These are phyloP conservation scores for Candida arabinofermentans DNA, from an alignment of 805 yeast genomes.

Conservation along the genomic window DNA sequence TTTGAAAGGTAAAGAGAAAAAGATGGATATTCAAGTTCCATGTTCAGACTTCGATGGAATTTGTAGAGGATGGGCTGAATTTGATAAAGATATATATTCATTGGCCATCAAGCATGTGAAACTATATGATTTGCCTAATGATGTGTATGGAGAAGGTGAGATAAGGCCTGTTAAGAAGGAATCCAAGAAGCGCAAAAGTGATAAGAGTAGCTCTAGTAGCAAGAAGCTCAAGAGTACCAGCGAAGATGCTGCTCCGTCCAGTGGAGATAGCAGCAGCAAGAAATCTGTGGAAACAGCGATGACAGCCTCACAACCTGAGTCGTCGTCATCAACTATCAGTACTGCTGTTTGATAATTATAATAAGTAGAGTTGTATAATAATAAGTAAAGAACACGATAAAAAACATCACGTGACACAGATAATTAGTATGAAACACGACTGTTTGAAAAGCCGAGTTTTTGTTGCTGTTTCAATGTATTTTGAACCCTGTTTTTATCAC, in stretches of 20 bases:
- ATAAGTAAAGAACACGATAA: no score
- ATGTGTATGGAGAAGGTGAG: slow-evolving; percentile 81
- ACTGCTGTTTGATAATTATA: no score
- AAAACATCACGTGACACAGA: no score
- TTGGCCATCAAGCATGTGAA: slow-evolving; percentile 72
- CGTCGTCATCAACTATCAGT: no score
- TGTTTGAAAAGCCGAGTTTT: no score
- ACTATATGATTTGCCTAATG: slow-evolving; percentile 75
- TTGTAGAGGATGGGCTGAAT: slow-evolving; percentile 71
- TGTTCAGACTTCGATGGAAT: slow-evolving; percentile 83
- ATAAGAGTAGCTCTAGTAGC: slow-evolving; percentile 29
- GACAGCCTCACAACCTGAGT: no score
- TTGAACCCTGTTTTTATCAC: no score
- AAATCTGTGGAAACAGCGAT: neutral
- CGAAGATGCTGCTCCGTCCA: slow-evolving; percentile 4
- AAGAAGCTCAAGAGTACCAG: slow-evolving; percentile 27
- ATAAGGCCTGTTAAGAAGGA: slow-evolving; percentile 60
- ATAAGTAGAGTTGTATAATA: no score
- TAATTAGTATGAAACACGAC: no score
- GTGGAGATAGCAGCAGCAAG: neutral
- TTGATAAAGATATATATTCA: slow-evolving; percentile 54
- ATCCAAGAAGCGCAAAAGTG: slow-evolving; percentile 47
- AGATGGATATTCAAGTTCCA: slow-evolving; percentile 81
- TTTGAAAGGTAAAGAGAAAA: slow-evolving; percentile 50
- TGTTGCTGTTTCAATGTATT: no score